Evolutionary conservation across 2,329 filamentous ascomycete species (phyloP), one percentile per base, ranked within the genome.

Genomic region (Pestalotiopsis sp.): DNA sequence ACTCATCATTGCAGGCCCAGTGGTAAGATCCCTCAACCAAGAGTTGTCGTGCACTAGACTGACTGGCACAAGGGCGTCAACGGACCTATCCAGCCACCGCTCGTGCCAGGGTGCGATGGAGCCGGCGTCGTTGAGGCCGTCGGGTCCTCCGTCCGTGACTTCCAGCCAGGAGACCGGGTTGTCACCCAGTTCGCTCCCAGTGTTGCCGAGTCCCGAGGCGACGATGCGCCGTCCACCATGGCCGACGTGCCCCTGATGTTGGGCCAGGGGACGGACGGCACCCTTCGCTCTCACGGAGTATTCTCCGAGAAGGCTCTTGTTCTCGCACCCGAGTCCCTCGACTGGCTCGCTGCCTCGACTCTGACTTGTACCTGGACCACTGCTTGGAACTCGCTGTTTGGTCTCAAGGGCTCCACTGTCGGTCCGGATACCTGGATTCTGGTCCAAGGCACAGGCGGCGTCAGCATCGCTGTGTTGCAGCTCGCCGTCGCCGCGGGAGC

Each of bases 231-330:
- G 7, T 52, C n/a, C 20, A 65, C 38, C 41, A 25, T 65, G 36
- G 20, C 17, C 25, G 83, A 86, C 45, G 91, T 88, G 76, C 82
- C 86, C 66, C 84, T 90, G 52, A 89, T 88, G 4, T 83, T 92
- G 13, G 89, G 91, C 58, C 81, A 83, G 70, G 82, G 85, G 72
- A 86, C 86, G 0, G 74, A 81, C 2, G 85, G 85, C 14, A 82
- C 83, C 0, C 71, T 87, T n/a, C 80, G 81, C 4, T 79, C 84
- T 67, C 84, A 85, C 68, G 82, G 84, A 14, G 78, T 82, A 25
- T 87, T 87, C 72, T 81, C 82, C 4, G 84, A 83, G 57, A 76
- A 78, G 49, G 78, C 79, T 12, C 72, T 86, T 3, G 80, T 85
- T 1, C 62, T 45, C 41, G 62, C 62, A 2, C 62, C 62, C 27